Conservation (phyloP, 345 rosid genomes). For the Linum lewisii region DNA sequence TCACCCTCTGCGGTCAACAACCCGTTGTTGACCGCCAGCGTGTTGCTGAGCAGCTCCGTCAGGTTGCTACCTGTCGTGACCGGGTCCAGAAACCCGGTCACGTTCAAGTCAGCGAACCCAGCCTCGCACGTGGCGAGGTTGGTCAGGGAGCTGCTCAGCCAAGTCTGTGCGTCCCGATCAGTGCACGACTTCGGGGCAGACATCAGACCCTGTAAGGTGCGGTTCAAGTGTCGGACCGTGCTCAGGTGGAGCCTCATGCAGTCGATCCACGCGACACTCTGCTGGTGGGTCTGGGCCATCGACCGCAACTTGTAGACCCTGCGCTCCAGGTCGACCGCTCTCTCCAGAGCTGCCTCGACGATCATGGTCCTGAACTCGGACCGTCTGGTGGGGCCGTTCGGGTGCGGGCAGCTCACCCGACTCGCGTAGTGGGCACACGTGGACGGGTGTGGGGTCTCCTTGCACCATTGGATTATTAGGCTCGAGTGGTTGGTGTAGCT, state of each 20-base stretch:
- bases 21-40: constrained; percentile 47
- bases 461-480: constrained; percentile 57
- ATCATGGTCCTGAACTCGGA: constrained; percentile 44
- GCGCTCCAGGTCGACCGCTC: constrained; percentile 27
- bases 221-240: constrained; percentile 52
- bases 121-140: constrained; percentile 58
- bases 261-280: constrained; percentile 45
- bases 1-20: constrained; percentile 17
- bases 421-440: constrained; percentile 44
- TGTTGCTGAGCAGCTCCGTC: constrained; percentile 44
- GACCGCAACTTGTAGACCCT: constrained; percentile 20
- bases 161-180: constrained; percentile 67
- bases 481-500: constrained; percentile 16
- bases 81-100: constrained; percentile 42
- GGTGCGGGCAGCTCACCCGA: constrained; percentile 14
- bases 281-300: constrained; percentile 22
- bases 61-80: constrained; percentile 30
- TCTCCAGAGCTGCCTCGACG: constrained; percentile 42
- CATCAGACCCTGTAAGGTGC: constrained; percentile 34
- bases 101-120: constrained; percentile 52
- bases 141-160: constrained; percentile 82
- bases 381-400: constrained; percentile 24
- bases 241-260: constrained; percentile 52
- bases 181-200: constrained; percentile 19
- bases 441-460: constrained; percentile 65